phyloP scores from a whole-genome alignment of 805 yeast genomes.

The Yarrowia keelungensis region DNA sequence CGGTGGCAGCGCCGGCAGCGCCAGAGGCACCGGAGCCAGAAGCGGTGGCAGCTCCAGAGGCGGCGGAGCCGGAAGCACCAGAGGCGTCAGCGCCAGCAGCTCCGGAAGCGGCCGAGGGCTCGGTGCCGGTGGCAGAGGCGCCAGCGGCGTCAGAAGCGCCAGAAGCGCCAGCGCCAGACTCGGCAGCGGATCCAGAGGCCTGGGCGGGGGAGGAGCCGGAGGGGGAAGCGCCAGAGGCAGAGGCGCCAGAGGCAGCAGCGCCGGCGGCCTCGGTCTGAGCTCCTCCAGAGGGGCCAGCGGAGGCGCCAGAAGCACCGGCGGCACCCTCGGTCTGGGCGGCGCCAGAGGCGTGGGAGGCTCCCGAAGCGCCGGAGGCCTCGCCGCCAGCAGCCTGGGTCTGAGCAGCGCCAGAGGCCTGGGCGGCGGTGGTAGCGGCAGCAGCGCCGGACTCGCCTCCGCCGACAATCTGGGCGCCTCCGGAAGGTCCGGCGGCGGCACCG shows the following conservation, averaged over 20 bases:
- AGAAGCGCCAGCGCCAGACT: background rate
- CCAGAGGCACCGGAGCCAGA: constrained; percentile 18
- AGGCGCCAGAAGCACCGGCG: background rate
- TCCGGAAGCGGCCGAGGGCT: background rate
- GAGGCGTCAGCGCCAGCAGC: background rate
- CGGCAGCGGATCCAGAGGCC: constrained; percentile 5
- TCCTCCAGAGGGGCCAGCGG: constrained; percentile 10
- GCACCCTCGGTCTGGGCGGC: constrained; percentile 26
- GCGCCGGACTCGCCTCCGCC: constrained; percentile 31
- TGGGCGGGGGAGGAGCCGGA: constrained; percentile 8
- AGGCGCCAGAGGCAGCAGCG: background rate
- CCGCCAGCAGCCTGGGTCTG: constrained; percentile 1
- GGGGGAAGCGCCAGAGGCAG: constrained; percentile 28
- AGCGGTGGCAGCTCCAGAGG: constrained; percentile 14
- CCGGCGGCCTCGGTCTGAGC: constrained; percentile 20
- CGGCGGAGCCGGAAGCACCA: constrained; percentile 3
- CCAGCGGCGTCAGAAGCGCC: background rate
- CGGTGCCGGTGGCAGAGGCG: background rate
- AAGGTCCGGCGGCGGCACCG: constrained; percentile 49
- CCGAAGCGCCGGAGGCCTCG: constrained; percentile 5
- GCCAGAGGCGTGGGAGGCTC: constrained; percentile 2
- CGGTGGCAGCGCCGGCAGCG: background rate
- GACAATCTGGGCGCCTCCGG: constrained; percentile 51
- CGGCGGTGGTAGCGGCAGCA: constrained; percentile 33
- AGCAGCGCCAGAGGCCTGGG: constrained; percentile 8